phyloP scores from a whole-genome alignment of 2,329 filamentous ascomycete genomes.

The Aspergillus unguis region DNA sequence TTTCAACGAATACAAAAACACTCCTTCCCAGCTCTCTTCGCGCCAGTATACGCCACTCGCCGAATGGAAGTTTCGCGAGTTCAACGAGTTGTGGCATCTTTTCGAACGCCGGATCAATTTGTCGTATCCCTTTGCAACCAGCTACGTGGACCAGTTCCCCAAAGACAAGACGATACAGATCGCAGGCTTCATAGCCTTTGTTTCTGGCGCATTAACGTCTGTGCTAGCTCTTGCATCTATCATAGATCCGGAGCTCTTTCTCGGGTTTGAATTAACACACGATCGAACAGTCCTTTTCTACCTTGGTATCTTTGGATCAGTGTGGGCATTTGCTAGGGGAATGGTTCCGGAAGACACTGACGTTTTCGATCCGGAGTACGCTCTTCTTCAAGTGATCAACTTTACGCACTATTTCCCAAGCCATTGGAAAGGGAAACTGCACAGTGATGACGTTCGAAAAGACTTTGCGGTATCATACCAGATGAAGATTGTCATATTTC shows the following conservation, averaged over 20 bases:
- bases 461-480: conserved; percentile 92
- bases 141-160: conserved; percentile 93
- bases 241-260: conserved; percentile 85
- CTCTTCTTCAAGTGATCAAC: conserved; percentile 81
- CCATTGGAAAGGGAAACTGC: conserved; percentile 84
- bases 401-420: conserved; percentile 89
- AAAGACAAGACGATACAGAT: conserved; percentile 89
- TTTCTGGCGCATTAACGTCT: conserved; percentile 80
- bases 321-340: conserved; percentile 80
- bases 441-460: conserved; percentile 86
- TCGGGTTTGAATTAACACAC: conserved; percentile 85
- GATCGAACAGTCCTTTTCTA: conserved; percentile 91
- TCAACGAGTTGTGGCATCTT: conserved; percentile 91
- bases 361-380: conserved; percentile 89
- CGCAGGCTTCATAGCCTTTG: conserved; percentile 79
- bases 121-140: conserved; percentile 88
- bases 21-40: conserved; percentile 80
- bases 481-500: conserved; percentile 83
- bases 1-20: conserved; percentile 96
- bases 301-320: conserved; percentile 72
- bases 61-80: conserved; percentile 97
- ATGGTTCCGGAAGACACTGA: conserved; percentile 82
- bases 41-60: conserved; percentile 89
- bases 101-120: conserved; percentile 88
- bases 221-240: conserved; percentile 80